Evolutionary conservation across 139 green algal genomes (phyloP), one percentile per base, ranked within the genome.

Genomic region (Chlamydomonas asymmetrica): DNA sequence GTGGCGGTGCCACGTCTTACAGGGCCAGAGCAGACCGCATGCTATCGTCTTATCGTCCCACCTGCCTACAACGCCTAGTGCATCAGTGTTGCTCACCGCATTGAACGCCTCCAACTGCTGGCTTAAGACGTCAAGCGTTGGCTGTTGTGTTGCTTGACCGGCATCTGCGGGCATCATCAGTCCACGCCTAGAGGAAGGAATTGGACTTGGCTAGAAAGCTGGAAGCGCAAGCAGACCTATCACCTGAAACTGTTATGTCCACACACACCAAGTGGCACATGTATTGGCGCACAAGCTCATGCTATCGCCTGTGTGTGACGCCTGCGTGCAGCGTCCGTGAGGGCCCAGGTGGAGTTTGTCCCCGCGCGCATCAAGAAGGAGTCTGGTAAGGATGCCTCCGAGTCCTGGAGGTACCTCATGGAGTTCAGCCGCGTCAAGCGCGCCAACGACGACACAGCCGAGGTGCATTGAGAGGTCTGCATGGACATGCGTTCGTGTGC

Each of bases 341-440:
- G 45, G 13, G 45, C 13, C 13, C 13, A 37, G 29, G 40, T 76
- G 18, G 57, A 76, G 70, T 76, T 76, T 31, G 22, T 31, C 7
- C 70, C 70, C 2, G 40, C 29, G 7, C 70, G 70, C 57, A 76
- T 76, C 70, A 68, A 67, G 70, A 40, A 67, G 59, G 57, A 38
- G 39, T 52, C 68, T 16, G 68, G 39, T 38, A 75, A 75, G 54
- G 68, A 75, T 38, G 68, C 54, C 13, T 52, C 38, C 22, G 5
- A 57, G n/a, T n/a, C n/a, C n/a, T 75, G 68, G 68, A 54, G 54
- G 10, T 75, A 75, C 52, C 59, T 65, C 16, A 0, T 65, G 16
- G 59, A 65, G 27, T 68, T 68, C 6, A 57, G 67, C 57, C 1
- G 6, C 27, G 35, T 1, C 1, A 39, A 67, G 70, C 57, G 67